Percentiles rank a stretch among this genome's conserved stretches.
These are phyloP conservation scores for Scytalidium lignicola DNA, from an alignment of 2,329 filamentous ascomycete genomes.

Conservation along the genomic window DNA sequence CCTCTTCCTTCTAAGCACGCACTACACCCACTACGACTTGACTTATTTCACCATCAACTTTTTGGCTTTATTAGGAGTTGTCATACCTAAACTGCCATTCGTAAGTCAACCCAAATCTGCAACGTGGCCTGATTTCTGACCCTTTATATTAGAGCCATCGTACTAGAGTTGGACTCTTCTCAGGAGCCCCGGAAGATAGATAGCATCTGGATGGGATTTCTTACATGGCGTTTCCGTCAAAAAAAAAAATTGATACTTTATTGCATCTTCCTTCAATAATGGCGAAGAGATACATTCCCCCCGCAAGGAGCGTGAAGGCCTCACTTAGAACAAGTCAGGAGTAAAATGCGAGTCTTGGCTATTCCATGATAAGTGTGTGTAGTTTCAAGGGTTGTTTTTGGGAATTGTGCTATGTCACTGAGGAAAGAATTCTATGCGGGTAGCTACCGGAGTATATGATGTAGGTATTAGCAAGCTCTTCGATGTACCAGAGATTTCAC, in stretches of 20 bases:
- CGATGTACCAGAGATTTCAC: neutral
- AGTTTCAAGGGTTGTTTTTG: neutral
- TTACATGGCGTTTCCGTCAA: slow-evolving; percentile 27
- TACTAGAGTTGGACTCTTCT: slow-evolving; percentile 71
- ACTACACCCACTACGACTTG: slow-evolving; percentile 97
- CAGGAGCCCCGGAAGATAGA: slow-evolving; percentile 59
- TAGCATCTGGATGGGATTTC: slow-evolving; percentile 19
- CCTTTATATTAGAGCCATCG: slow-evolving; percentile 64
- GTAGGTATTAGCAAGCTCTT: neutral
- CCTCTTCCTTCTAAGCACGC: slow-evolving; percentile 92
- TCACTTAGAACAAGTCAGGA: neutral
- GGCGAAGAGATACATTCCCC: neutral
- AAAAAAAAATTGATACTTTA: slow-evolving; percentile 20
- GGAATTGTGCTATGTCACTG: neutral
- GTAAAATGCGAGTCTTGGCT: neutral
- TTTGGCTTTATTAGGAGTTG: slow-evolving; percentile 82
- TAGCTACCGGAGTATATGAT: neutral
- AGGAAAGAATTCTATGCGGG: neutral
- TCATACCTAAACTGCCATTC: slow-evolving; percentile 93
- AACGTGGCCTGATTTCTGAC: slow-evolving; percentile 10
- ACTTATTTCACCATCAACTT: slow-evolving; percentile 98
- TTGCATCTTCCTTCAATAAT: neutral
- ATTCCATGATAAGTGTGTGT: neutral
- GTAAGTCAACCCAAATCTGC: slow-evolving; percentile 47
- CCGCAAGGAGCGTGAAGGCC: neutral